Conservation (phyloP, 768 basidiomycete species). For the Russula olivacea region DNA sequence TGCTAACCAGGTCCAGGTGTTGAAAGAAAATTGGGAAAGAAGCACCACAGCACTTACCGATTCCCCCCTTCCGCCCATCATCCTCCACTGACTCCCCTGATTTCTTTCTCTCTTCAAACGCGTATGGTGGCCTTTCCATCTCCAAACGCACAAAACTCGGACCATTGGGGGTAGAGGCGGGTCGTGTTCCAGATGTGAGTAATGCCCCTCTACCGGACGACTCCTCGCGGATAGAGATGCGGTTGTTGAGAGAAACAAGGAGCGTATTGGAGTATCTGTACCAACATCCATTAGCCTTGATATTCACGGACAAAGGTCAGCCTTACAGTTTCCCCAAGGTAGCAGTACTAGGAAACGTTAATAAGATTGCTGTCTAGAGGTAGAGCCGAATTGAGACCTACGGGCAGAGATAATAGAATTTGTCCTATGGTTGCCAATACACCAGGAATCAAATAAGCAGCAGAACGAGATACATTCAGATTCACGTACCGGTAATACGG, state of each 20-base stretch:
- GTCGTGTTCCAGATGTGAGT: not conserved
- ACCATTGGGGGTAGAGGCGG: too few species aligned
- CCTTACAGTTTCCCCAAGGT: constrained; percentile 15
- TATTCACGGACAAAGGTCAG: not conserved
- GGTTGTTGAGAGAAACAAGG: constrained; percentile 14
- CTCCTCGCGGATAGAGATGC: constrained; percentile 2
- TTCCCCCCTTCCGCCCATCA: not conserved
- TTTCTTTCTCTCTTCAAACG: not conserved
- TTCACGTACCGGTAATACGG: not conserved
- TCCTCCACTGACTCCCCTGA: not conserved
- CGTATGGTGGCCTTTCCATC: not conserved
- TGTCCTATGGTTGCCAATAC: not conserved
- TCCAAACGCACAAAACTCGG: not conserved
- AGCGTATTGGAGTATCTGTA: constrained; percentile 13
- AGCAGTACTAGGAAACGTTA: not conserved
- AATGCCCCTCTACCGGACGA: not conserved
- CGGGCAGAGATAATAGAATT: constrained; percentile 13
- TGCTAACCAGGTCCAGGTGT: not conserved
- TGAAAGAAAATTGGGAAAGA: not conserved
- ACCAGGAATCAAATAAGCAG: not conserved
- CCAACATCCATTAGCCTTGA: not conserved
- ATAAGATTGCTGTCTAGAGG: not conserved
- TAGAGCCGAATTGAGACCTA: not conserved
- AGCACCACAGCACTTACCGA: not conserved
- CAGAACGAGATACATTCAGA: not conserved